Evolutionary conservation across 148 eudicot species (phyloP).

Genomic region (Dysphania ambrosioides): DNA sequence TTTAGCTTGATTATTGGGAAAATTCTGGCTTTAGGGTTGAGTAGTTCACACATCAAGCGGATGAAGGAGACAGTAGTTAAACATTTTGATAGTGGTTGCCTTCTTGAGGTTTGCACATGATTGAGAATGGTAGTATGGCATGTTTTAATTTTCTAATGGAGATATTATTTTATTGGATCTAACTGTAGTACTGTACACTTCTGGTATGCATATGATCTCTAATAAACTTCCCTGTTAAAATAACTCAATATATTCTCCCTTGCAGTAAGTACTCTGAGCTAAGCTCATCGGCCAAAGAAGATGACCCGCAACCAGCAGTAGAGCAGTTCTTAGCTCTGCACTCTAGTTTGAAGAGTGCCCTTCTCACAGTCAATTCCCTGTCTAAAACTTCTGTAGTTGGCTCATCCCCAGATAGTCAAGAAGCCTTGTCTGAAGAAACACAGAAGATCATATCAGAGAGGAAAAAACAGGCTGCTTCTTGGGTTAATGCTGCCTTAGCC

Average conservation of each 20-base stretch:
- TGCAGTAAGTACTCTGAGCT: slow-evolving; percentile 77
- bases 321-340: slow-evolving; percentile 77
- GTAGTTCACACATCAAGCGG: background rate
- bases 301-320: slow-evolving; percentile 72
- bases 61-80: background rate
- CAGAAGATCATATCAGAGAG: slow-evolving; percentile 47
- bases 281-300: slow-evolving; percentile 64
- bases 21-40: background rate
- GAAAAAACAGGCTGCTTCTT: slow-evolving; percentile 73
- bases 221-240: background rate
- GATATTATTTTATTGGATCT: background rate
- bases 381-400: slow-evolving; percentile 43
- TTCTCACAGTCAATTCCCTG: slow-evolving; percentile 43
- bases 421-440: slow-evolving; percentile 58
- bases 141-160: too few relatives aligned
- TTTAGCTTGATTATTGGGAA: background rate
- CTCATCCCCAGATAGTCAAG: slow-evolving; percentile 62
- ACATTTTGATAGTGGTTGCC: background rate
- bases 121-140: too few relatives aligned
- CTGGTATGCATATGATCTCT: background rate
- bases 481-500: slow-evolving; percentile 80
- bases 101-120: background rate
- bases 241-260: slow-evolving; percentile 3
- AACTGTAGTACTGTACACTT: background rate
- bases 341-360: slow-evolving; percentile 53